phyloP scores from a whole-genome alignment of 495 filamentous ascomycete species.

The Parachaetomium inaequale region DNA sequence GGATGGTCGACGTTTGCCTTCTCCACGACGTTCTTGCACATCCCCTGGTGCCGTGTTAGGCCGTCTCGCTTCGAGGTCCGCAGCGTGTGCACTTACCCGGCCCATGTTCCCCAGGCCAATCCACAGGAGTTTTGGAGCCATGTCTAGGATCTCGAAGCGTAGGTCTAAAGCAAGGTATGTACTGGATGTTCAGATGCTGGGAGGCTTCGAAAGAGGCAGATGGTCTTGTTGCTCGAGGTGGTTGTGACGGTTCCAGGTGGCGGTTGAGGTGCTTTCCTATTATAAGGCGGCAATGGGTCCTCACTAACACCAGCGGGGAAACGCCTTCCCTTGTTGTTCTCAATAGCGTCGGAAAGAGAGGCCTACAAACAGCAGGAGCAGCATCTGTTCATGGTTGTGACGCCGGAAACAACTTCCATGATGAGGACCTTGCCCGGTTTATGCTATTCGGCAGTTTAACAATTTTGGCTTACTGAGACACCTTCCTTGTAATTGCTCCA shows the following conservation, averaged over 20 bases:
- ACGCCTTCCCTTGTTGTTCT: not conserved
- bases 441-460: no score
- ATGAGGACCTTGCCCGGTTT: no score
- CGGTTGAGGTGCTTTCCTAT: not conserved
- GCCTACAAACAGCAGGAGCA: not conserved
- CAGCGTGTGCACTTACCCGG: constrained; percentile 52
- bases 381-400: not conserved
- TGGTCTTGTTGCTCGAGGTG: not conserved
- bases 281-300: not conserved
- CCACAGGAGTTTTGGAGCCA: constrained; percentile 69
- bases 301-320: not conserved
- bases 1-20: constrained; percentile 70
- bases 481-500: not conserved
- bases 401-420: not conserved
- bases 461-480: not conserved
- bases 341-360: not conserved
- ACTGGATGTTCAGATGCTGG: not conserved
- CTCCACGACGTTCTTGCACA: constrained; percentile 75
- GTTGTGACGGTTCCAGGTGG: not conserved
- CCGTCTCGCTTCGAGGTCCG: not conserved
- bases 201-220: not conserved
- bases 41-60: constrained; percentile 56
- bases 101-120: constrained; percentile 93
- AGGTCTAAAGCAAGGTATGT: not conserved
- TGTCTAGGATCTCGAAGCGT: constrained; percentile 21